Conservation (phyloP, 495 filamentous ascomycete genomes). For the Neurospora intermedia region DNA sequence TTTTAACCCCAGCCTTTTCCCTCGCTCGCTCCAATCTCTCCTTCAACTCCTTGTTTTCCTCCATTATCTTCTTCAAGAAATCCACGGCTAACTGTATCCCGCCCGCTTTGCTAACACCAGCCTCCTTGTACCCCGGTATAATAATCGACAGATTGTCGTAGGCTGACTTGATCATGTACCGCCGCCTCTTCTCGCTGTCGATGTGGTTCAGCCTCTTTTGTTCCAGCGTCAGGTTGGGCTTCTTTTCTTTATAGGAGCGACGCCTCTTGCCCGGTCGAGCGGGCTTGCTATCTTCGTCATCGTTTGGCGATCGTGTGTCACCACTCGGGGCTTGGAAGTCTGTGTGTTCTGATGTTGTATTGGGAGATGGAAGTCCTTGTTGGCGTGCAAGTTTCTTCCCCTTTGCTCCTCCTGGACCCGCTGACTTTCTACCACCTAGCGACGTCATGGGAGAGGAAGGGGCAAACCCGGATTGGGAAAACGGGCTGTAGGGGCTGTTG, state of each 20-base stretch:
- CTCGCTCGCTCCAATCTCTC: conserved; percentile 25
- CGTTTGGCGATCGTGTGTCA: neutral
- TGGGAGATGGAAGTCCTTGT: neutral
- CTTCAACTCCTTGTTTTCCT: conserved; percentile 49
- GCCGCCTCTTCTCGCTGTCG: conserved; percentile 75
- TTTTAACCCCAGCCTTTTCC: neutral
- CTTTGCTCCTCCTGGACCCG: neutral
- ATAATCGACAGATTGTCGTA: conserved; percentile 62
- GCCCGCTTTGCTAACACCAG: conserved; percentile 71
- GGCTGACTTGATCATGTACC: conserved; percentile 65
- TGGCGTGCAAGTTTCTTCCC: neutral
- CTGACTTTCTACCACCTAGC: neutral
- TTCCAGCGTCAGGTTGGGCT: conserved; percentile 55
- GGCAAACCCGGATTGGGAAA: neutral
- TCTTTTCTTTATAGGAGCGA: conserved; percentile 45
- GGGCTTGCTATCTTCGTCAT: neutral
- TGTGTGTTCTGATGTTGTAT: neutral
- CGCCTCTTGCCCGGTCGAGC: neutral
- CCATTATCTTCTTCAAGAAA: conserved; percentile 61
- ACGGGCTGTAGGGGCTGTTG: neutral
- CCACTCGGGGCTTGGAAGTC: neutral
- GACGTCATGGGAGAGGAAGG: neutral
- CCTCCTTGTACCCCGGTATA: conserved; percentile 57
- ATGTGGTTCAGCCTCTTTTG: conserved; percentile 87
- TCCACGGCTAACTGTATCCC: conserved; percentile 59